Conservation (phyloP, 805 yeast genomes). For the Saccharomycopsis javanensis region DNA sequence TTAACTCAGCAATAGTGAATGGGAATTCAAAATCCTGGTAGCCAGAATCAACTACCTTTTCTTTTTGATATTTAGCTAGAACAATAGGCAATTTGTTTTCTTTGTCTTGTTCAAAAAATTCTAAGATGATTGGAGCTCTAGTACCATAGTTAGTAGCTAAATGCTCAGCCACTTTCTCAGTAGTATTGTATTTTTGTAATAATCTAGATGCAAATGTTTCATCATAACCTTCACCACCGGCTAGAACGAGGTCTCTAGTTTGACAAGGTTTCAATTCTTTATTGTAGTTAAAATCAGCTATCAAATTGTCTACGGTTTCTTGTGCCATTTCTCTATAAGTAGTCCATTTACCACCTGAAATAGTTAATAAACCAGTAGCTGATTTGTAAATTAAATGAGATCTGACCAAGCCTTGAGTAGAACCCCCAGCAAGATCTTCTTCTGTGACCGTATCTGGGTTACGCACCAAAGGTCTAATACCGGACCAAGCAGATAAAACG, state of each 20-base stretch:
- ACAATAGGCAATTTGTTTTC: conserved; percentile 55
- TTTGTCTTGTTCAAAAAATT: conserved; percentile 36
- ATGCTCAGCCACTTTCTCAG: conserved; percentile 69
- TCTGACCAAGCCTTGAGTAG: conserved; percentile 86
- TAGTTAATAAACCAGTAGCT: conserved; percentile 69
- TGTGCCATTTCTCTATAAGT: conserved; percentile 97
- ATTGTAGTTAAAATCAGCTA: conserved; percentile 34
- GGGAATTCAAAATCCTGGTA: conserved; percentile 62
- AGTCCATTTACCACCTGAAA: conserved; percentile 98
- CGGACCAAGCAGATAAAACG: conserved; percentile 93
- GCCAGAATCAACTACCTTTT: conserved; percentile 24
- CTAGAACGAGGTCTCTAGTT: conserved; percentile 41
- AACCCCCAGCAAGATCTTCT: conserved; percentile 30
- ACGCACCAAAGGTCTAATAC: conserved; percentile 88
- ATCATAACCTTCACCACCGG: conserved; percentile 79
- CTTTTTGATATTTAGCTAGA: conserved; percentile 36
- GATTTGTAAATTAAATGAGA: conserved; percentile 73
- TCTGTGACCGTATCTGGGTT: conserved; percentile 53
- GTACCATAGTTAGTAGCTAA: conserved; percentile 84
- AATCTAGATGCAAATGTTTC: conserved; percentile 65
- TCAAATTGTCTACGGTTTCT: conserved; percentile 74
- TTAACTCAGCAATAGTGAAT: conserved; percentile 83
- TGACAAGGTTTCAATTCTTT: conserved; percentile 31
- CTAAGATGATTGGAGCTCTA: conserved; percentile 71
- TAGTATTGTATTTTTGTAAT: conserved; percentile 66